Base-by-base conservation (phyloP, 768 basidiomycete genomes). In the Auriscalpium vulgare region DNA sequence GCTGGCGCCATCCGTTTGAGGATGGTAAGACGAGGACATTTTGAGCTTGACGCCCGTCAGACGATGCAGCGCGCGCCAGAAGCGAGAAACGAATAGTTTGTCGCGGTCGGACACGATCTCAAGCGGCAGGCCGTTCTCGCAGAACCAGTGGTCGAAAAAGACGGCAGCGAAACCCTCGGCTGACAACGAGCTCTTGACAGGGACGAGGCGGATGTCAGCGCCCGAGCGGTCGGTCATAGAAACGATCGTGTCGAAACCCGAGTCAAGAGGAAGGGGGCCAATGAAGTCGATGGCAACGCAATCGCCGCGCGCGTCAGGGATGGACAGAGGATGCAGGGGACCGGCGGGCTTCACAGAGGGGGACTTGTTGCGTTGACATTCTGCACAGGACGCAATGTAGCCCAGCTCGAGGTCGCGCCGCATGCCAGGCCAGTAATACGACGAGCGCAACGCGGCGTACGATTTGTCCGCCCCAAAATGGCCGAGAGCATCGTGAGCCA, bases 11-110 rank as follows among this genome's bases (percentile, higher is more conserved):
- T 21, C 21, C 21, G 21, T 21, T 3, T 21, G 21, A 21, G 21
- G 74, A 53, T 75, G 73, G 52, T 59, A 74, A 3, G 71, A 53
- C 0, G 72, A 34, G 60, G 69, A 71, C 62, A 75, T 59, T 16
- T 61, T 62, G 1, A 70, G 60, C 23, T 69, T 62, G 14, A 65
- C 63, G 10, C 70, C 68, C 1, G 69, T 59, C 1, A 67, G 55
- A 10, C 36, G 23, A 48, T 65, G 55, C 5, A 74, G 56, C 1
- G 59, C 59, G 11, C 45, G 50, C 74, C 74, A 75, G 60, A 75
- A 74, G 0, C n/a, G 9, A 21, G 21, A 21, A 21, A 21, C 21
- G 3, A 21, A 21, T 21, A 21, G 21, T 3, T 21, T 21, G 21
- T 21, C 21, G 21, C 21, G 3, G 3, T 21, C 21, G 21, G 21